Evolutionary conservation across 2,329 filamentous ascomycete genomes (phyloP).

Genomic region (Aureobasidium sp.): DNA sequence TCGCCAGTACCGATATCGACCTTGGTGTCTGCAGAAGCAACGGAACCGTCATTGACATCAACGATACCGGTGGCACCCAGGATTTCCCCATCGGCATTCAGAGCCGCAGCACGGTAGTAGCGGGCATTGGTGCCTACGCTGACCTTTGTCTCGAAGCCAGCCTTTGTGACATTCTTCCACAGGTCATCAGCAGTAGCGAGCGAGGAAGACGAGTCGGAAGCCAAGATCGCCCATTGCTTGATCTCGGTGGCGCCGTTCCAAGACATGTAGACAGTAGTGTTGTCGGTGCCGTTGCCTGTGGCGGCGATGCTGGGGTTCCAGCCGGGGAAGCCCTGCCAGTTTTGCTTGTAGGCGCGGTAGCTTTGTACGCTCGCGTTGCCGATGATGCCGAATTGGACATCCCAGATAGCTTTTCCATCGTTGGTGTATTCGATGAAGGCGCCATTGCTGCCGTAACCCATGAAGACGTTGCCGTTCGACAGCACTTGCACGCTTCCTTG

Average conservation of each 20-base stretch:
- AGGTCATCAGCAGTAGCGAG: conserved; percentile 1
- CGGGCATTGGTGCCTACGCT: conserved; percentile 11
- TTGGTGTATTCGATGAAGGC: conserved; percentile 33
- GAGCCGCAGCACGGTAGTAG: conserved; percentile 18
- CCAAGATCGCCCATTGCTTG: conserved; percentile 15
- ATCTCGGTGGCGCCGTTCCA: conserved; percentile 18
- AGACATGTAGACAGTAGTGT: conserved; percentile 14
- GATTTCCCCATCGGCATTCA: conserved; percentile 17
- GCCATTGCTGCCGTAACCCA: conserved; percentile 44
- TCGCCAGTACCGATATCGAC: conserved; percentile 8
- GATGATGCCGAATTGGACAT: conserved; percentile 37
- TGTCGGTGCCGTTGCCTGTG: neutral
- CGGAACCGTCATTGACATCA: conserved; percentile 14
- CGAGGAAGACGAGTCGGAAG: conserved; percentile 10
- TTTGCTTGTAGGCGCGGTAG: conserved; percentile 44
- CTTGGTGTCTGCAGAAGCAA: neutral
- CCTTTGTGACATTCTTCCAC: conserved; percentile 15
- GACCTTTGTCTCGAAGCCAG: conserved; percentile 16
- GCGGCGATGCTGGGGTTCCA: conserved; percentile 14
- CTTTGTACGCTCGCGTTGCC: conserved; percentile 32
- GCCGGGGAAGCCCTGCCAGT: conserved; percentile 11
- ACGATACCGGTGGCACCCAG: conserved; percentile 14
- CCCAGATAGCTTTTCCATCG: conserved; percentile 44
- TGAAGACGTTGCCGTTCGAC: conserved; percentile 43
- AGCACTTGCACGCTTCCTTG: conserved; percentile 46